Evolutionary conservation across 179 eudicot genomes (phyloP).

Genomic region (Nepenthes alata): DNA sequence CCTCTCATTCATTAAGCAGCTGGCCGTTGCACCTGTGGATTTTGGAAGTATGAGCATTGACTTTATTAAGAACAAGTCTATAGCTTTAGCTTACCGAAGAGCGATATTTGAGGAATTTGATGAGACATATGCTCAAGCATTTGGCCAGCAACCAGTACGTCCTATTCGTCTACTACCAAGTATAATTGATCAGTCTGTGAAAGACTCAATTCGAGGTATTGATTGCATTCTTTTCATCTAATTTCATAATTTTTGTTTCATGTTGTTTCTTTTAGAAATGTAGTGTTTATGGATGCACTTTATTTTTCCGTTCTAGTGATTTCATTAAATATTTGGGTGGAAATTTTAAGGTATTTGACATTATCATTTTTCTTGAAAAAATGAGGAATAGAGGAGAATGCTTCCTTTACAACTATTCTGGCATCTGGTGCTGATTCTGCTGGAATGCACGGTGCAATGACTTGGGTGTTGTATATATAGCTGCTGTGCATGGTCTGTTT

Average conservation of each 20-base stretch:
- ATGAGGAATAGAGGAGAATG: too few species aligned
- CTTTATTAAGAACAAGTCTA: slow-evolving; percentile 53
- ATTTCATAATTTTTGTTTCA: background rate
- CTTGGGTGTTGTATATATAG: too few species aligned
- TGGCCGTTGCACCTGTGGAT: slow-evolving; percentile 52
- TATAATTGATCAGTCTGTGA: slow-evolving; percentile 10
- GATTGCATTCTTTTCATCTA: background rate
- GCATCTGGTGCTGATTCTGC: too few species aligned
- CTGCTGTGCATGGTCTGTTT: too few species aligned
- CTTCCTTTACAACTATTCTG: too few species aligned
- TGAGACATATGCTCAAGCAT: slow-evolving; percentile 90
- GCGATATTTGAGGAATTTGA: slow-evolving; percentile 78
- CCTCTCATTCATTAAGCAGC: slow-evolving; percentile 44
- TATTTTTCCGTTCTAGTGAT: too few species aligned
- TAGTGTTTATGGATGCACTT: too few species aligned
- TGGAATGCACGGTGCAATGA: too few species aligned
- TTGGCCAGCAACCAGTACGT: slow-evolving; percentile 47
- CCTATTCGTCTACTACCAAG: slow-evolving; percentile 20
- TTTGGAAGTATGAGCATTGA: slow-evolving; percentile 24
- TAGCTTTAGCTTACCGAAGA: slow-evolving; percentile 58
- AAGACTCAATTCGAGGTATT: slow-evolving; percentile 52
- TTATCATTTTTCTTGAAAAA: too few species aligned
- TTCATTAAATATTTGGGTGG: too few species aligned
- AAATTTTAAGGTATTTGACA: too few species aligned
- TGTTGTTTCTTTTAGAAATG: too few species aligned